Conservation (phyloP, 2,329 filamentous ascomycete species). For the Curvularia lunata region DNA sequence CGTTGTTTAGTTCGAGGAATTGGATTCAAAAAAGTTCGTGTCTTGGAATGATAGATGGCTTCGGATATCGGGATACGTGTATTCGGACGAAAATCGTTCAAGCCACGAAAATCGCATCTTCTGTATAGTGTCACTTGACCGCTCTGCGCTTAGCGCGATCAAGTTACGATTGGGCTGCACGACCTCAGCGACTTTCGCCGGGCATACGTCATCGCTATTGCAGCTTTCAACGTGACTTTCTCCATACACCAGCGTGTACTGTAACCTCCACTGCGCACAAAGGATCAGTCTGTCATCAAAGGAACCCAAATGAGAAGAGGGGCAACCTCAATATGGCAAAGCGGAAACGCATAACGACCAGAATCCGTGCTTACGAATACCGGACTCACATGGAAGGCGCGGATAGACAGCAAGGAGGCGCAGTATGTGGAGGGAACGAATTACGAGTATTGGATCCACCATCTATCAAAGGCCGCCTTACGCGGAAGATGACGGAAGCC, state of each 20-base stretch:
- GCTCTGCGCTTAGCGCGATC: background rate
- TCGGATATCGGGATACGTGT: background rate
- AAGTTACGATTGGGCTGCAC: background rate
- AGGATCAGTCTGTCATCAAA: background rate
- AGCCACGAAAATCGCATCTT: background rate
- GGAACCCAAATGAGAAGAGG: background rate
- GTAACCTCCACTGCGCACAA: too few species aligned
- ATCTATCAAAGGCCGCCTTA: constrained; percentile 7
- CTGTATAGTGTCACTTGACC: background rate
- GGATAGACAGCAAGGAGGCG: constrained; percentile 3
- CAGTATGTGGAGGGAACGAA: background rate
- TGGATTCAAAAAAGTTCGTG: too few species aligned
- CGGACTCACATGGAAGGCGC: background rate
- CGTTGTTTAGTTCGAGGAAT: background rate
- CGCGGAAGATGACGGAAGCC: constrained; percentile 34
- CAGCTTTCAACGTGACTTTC: background rate
- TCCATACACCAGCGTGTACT: background rate
- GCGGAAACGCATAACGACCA: background rate
- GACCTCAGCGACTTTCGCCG: background rate
- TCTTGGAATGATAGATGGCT: background rate
- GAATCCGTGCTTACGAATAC: background rate
- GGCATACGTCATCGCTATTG: background rate
- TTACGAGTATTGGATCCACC: constrained; percentile 6
- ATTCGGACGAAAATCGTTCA: background rate
- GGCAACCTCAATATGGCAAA: background rate